Base-by-base conservation (phyloP, 176 grass and related monocot genomes). In the Elymus sibiricus region DNA sequence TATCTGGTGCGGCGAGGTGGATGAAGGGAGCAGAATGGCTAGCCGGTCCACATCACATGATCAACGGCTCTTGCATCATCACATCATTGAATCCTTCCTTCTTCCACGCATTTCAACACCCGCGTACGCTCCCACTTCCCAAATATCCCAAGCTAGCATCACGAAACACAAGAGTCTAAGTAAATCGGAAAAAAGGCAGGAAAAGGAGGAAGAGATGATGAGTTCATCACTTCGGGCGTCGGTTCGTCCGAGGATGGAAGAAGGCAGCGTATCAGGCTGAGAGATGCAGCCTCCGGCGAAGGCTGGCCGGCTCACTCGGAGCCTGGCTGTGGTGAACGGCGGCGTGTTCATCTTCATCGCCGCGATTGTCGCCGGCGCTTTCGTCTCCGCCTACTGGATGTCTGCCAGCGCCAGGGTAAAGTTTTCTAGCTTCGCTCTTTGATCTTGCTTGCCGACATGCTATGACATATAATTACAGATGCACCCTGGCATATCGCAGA, bases 311-410 rank as follows among this genome's bases (percentile, higher is more conserved):
- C 38, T 87, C 26, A 44, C 59, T 22, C 78, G 78, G 87, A 74
- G 85, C 80, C 67, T 87, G 62, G 74, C 80, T 1, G 66, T 87
- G 62, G 71, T 78, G 13, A 86, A 66, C 62, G 64, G 71, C n/a
- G 83, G 81, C 37, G 76, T 91, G 35, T 37, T 78, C 51, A 25
- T 85, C 80, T 87, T 91, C 89, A 77, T 89, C 71, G 62, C 63
- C 17, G 76, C 75, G 5, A 44, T 85, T 13, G 64, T 94, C 69
- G 55, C 88, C 22, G 89, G 89, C 80, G 92, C 89, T 66, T 19
- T 91, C 40, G 62, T 84, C 53, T 86, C 74, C n/a, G 78, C 40
- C 38, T 67, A 11, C 74, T 94, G 86, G 89, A 79, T 91, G 59
- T 91, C 79, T 3, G 43, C 75, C 39, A 59, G 79, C 3, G 61